These are phyloP conservation scores for Funneliformis mosseae DNA, from an alignment of 192 early-diverging fungal genomes.

Conservation along the genomic window DNA sequence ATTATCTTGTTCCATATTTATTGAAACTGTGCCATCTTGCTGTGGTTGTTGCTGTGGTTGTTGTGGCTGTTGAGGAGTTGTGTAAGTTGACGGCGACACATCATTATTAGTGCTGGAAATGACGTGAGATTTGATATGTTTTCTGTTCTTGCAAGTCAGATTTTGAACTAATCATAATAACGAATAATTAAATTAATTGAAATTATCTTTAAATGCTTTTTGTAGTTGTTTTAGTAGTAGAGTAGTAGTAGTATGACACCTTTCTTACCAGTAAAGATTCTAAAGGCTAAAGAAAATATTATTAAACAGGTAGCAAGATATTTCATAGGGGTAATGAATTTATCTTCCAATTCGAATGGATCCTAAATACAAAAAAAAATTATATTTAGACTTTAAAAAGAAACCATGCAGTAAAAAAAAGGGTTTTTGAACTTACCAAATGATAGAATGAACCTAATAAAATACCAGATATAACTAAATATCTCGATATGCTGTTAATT, in stretches of 20 bases:
- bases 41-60: neutral
- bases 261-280: neutral
- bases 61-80: neutral
- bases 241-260: no score
- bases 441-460: neutral
- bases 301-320: neutral
- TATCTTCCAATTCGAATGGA: neutral
- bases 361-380: neutral
- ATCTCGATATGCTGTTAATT: neutral
- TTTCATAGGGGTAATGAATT: neutral
- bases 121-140: no score
- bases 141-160: no score
- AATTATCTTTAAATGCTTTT: neutral
- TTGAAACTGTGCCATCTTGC: neutral
- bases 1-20: neutral
- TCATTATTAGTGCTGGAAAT: neutral
- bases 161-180: no score
- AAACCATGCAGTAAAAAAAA: no score
- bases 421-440: neutral
- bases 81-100: neutral
- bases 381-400: no score
- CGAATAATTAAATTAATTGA: no score
- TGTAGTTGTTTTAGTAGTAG: neutral
- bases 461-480: neutral
- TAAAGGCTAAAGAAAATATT: neutral